Conservation (phyloP, 2,329 filamentous ascomycete genomes). For the Claviceps citrina region DNA sequence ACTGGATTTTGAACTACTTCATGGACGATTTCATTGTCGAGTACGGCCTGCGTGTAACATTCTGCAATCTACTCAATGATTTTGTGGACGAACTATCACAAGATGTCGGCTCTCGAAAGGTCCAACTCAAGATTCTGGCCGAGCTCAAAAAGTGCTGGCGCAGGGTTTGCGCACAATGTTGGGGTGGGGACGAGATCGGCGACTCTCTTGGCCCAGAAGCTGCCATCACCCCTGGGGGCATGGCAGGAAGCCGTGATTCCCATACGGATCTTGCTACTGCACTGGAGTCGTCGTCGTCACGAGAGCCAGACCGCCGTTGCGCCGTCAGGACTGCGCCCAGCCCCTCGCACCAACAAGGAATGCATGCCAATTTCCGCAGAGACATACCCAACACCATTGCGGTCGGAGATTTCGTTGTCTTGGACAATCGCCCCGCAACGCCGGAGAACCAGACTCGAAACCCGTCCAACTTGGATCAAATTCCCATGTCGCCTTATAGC, state of each 20-base stretch:
- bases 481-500: slow-evolving; percentile 35
- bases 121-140: slow-evolving; percentile 67
- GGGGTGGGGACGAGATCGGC: slow-evolving; percentile 60
- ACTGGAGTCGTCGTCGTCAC: slow-evolving; percentile 31
- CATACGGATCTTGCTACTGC: slow-evolving; percentile 35
- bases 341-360: neutral
- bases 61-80: slow-evolving; percentile 67
- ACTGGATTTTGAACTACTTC: slow-evolving; percentile 98
- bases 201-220: slow-evolving; percentile 45
- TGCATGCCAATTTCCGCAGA: slow-evolving; percentile 23
- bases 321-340: slow-evolving; percentile 17
- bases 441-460: slow-evolving; percentile 23
- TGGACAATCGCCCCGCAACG: slow-evolving; percentile 30
- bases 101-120: slow-evolving; percentile 29
- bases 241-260: slow-evolving; percentile 44
- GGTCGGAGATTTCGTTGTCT: slow-evolving; percentile 29
- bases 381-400: slow-evolving; percentile 32
- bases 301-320: slow-evolving; percentile 31
- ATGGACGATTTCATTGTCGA: slow-evolving; percentile 80
- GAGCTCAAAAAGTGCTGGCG: slow-evolving; percentile 98
- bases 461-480: slow-evolving; percentile 10
- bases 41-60: slow-evolving; percentile 55
- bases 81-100: slow-evolving; percentile 40
- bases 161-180: slow-evolving; percentile 75
- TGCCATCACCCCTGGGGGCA: slow-evolving; percentile 62